Conservation (phyloP, 768 basidiomycete species). For the Obba rivulosa region DNA sequence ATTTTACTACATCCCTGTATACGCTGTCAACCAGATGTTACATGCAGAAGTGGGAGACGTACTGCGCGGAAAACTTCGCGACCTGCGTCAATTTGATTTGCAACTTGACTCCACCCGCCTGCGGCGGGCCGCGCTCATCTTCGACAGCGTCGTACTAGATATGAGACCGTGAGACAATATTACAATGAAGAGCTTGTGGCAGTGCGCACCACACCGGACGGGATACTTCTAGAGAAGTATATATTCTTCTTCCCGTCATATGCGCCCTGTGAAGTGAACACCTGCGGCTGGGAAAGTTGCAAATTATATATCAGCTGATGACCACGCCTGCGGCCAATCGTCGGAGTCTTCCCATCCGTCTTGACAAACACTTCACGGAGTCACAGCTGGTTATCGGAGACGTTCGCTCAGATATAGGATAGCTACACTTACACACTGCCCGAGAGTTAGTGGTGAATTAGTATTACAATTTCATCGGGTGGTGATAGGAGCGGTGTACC, state of each 20-base stretch:
- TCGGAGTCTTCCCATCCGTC: neutral
- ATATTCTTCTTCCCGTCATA: slow-evolving; percentile 15
- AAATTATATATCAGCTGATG: slow-evolving; percentile 10
- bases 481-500: slow-evolving; percentile 4
- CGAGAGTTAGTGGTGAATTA: too few species aligned
- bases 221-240: slow-evolving; percentile 3
- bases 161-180: neutral
- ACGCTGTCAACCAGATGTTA: neutral
- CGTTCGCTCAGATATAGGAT: neutral
- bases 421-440: slow-evolving; percentile 5
- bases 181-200: neutral
- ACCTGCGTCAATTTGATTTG: slow-evolving; percentile 8
- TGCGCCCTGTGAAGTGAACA: slow-evolving; percentile 10
- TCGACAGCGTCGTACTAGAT: slow-evolving; percentile 4
- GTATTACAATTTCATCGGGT: too few species aligned
- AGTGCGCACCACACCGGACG: slow-evolving; percentile 3
- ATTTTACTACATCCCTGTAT: neutral
- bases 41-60: neutral
- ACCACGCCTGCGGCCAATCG: neutral
- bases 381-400: neutral
- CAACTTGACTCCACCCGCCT: neutral
- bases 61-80: slow-evolving; percentile 6
- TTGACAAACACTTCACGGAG: neutral
- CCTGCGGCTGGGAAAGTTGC: slow-evolving; percentile 1
- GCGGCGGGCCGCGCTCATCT: slow-evolving; percentile 1